A percentile compares a stretch with the other conserved stretches of the same genome.
Conservation (phyloP, 805 yeast species). For the Saccharomycopsis fibuligera region DNA sequence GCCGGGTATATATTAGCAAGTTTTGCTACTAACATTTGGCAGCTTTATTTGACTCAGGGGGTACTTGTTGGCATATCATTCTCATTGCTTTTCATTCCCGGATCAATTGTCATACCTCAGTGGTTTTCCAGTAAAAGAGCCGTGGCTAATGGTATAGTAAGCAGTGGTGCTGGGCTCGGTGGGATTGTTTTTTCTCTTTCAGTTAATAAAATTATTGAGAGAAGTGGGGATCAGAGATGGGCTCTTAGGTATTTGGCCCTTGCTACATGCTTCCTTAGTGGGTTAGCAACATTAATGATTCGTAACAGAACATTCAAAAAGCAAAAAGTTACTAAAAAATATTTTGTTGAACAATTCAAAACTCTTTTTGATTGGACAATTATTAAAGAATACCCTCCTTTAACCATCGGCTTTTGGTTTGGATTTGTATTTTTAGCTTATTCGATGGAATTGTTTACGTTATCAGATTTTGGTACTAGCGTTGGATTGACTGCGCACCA, state of each 20-base stretch:
- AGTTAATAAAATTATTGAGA: conserved; percentile 25
- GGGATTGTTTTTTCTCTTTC: conserved; percentile 30
- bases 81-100: conserved; percentile 53
- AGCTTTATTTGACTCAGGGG: conserved; percentile 64
- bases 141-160: conserved; percentile 28
- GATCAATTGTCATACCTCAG: conserved; percentile 54
- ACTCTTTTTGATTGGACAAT: conserved; percentile 32
- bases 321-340: conserved; percentile 26
- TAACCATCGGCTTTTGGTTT: conserved; percentile 35
- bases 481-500: conserved; percentile 41
- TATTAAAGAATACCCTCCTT: conserved; percentile 30
- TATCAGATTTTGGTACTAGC: conserved; percentile 41
- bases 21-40: conserved; percentile 54
- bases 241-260: conserved; percentile 17
- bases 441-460: conserved; percentile 38
- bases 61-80: conserved; percentile 47
- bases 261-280: conserved; percentile 8
- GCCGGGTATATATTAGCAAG: conserved; percentile 55
- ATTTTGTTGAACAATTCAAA: conserved; percentile 23
- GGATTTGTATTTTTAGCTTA: conserved; percentile 35
- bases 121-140: conserved; percentile 65
- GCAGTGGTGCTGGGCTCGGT: conserved; percentile 32
- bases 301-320: conserved; percentile 29
- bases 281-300: conserved; percentile 12
- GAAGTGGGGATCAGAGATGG: conserved; percentile 21